These are phyloP conservation scores for Moesziomyces parantarcticus DNA, from an alignment of 1,284 basidiomycete genomes.

Conservation along the genomic window DNA sequence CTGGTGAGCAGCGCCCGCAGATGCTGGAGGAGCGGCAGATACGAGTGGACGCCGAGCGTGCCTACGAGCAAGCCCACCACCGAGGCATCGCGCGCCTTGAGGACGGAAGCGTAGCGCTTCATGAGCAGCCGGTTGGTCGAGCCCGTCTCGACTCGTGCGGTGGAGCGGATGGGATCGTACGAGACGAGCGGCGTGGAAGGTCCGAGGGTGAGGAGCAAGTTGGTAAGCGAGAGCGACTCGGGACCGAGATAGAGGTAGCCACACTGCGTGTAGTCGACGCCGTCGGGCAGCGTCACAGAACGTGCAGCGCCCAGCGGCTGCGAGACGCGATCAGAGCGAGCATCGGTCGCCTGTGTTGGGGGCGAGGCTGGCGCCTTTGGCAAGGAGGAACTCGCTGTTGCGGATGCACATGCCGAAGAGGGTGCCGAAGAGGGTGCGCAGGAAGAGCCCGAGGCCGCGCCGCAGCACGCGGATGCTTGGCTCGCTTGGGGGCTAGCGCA, in stretches of 20 bases:
- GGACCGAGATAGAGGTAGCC: conserved; percentile 83
- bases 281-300: conserved; percentile 20
- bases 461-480: conserved; percentile 10
- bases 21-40: conserved; percentile 41
- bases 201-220: conserved; percentile 73
- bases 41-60: conserved; percentile 80
- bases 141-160: conserved; percentile 72
- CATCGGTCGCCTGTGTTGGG: conserved; percentile 28
- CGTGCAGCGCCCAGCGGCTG: conserved; percentile 49
- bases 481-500: neutral
- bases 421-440: neutral
- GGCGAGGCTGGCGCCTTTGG: conserved; percentile 53
- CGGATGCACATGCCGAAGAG: conserved; percentile 6
- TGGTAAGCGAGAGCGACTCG: conserved; percentile 84
- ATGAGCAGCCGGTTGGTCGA: conserved; percentile 82
- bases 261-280: conserved; percentile 35
- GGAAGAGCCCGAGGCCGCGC: conserved; percentile 9
- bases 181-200: conserved; percentile 72
- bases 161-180: conserved; percentile 76
- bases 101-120: conserved; percentile 86
- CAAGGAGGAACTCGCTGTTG: conserved; percentile 18
- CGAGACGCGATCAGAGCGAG: conserved; percentile 53
- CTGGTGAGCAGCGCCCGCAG: conserved; percentile 48
- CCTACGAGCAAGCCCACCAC: conserved; percentile 95
- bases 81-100: conserved; percentile 89